Percentiles rank a stretch among this genome's conserved stretches.
phyloP scores from a whole-genome alignment of 768 basidiomycete species.

The Leucogyrophana mollusca region DNA sequence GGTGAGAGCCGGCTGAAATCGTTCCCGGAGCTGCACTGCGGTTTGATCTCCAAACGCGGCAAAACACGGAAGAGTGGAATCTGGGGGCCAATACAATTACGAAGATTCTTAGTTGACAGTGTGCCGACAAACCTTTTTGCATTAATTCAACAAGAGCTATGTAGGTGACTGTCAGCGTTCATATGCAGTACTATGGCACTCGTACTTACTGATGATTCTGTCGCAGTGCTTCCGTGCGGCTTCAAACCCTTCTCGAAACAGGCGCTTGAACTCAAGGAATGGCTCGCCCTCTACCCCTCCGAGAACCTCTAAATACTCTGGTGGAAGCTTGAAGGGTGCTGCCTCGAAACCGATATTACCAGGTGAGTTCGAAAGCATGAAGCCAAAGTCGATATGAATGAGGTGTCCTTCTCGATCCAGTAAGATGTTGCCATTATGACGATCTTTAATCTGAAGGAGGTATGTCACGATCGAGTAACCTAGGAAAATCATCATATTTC shows the following conservation, averaged over 20 bases:
- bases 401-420: conserved; percentile 93
- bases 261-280: conserved; percentile 78
- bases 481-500: conserved; percentile 17
- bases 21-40: conserved; percentile 81
- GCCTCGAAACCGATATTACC: conserved; percentile 98
- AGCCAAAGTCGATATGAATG: conserved; percentile 98
- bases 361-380: conserved; percentile 95
- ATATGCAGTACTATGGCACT: not conserved
- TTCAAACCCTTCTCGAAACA: conserved; percentile 94
- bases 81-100: conserved; percentile 35
- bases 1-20: conserved; percentile 90
- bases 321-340: conserved; percentile 95
- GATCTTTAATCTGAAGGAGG: conserved; percentile 95
- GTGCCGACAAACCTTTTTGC: conserved; percentile 75
- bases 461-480: conserved; percentile 97
- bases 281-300: conserved; percentile 79
- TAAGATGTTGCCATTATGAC: conserved; percentile 98
- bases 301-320: conserved; percentile 94
- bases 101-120: conserved; percentile 5
- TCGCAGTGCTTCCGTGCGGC: conserved; percentile 95
- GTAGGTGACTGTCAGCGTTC: conserved; percentile 24
- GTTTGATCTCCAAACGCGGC: conserved; percentile 89
- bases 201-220: conserved; percentile 79
- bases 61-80: conserved; percentile 91
- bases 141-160: conserved; percentile 93